Evolutionary conservation across 179 eudicot species (phyloP), one percentile per base, ranked within the genome.

Genomic region (Drosera spatulata): DNA sequence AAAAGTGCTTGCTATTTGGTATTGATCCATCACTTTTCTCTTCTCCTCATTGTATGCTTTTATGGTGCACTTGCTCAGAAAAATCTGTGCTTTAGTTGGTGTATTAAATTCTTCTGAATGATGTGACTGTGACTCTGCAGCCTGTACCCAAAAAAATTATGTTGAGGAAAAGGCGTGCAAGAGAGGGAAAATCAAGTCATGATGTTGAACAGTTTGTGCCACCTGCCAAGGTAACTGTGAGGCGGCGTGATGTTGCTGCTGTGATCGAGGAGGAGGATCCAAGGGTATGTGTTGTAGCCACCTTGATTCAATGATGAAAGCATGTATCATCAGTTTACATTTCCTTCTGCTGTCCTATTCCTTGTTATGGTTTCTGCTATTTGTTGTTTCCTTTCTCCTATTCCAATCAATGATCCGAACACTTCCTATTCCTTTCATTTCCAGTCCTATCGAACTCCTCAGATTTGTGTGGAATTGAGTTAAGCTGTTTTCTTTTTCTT

Each of bases 141-240:
- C 99, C 97, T 15, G 91, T 93, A 61, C 97, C 99, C 43, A 84
- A 86, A 22, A 93, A 89, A 71, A 88, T 93, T 56, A 58, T 74
- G 14, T 60, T 93, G 55, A 81, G 95, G 76, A 93, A 93, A 71
- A 93, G 90, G 79, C 74, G 97, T 56, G 81, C 95, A 9, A 80
- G 75, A 75, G 99, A 86, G 58, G 99, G 97, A 59, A 90, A 75
- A 72, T 75, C 91, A 15, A 71, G 65, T 15, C 90, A 90, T 3
- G 99, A 89, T 57, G 78, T 71, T 10, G 95, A 89, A 69, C 99
- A 86, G 56, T 93, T 93, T 70, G 94, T 86, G 6, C 88, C 65
- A 10, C 99, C 97, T 50, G 77, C 82, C 49, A 76, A 78, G 55
- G 75, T 89, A 58, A 86, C 95, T 5, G 93, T 93, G 51, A 78